Evolutionary conservation across 306 rosid species (phyloP), one percentile per base, ranked within the genome.

Genomic region (Prunus armeniaca): DNA sequence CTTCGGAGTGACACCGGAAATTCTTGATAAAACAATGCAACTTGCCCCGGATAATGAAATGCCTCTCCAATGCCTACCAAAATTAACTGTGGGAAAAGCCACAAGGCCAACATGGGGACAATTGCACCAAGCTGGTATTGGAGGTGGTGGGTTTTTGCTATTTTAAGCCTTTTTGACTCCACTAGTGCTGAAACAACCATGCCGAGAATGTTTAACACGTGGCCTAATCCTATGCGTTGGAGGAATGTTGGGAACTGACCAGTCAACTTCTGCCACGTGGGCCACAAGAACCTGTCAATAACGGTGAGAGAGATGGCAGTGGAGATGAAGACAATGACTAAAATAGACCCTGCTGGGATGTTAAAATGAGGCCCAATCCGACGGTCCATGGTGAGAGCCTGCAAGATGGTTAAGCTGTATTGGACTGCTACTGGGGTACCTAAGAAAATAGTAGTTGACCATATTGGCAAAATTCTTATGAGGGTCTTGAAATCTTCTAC

Each of bases 1-100:
- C 81, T 90, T 51, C 63, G 15, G 2, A 90, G 62, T 15, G 96
- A 80, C 20, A 32, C 38, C 0, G 91, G 97, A 70, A 92, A 88
- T 60, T 92, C 86, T 65, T 92, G 96, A 56, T 87, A 92, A 49
- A 86, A 92, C 32, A 92, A 78, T 45, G 87, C 75, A 74, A 87
- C 91, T 72, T 88, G 96, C 30, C 81, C 92, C 2, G 89, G 96
- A 68, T 87, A 86, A 72, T 88, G 93, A 74, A 92, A 90, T 4
- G 93, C 89, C 76, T 86, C 93, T 65, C 96, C 97, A 12, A 87
- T 43, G 4, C 97, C 91, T 73, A 86, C 87, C 65, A 88, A 28
- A 57, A 75, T 81, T 30, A 88, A 67, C 20, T 90, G 93, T 47
- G 92, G 93, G 69, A 84, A 80, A 43, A 88, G 82, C 97, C 97